Evolutionary conservation across 2,329 filamentous ascomycete genomes (phyloP), one percentile per base, ranked within the genome.

Genomic region (Cadophora sp.): DNA sequence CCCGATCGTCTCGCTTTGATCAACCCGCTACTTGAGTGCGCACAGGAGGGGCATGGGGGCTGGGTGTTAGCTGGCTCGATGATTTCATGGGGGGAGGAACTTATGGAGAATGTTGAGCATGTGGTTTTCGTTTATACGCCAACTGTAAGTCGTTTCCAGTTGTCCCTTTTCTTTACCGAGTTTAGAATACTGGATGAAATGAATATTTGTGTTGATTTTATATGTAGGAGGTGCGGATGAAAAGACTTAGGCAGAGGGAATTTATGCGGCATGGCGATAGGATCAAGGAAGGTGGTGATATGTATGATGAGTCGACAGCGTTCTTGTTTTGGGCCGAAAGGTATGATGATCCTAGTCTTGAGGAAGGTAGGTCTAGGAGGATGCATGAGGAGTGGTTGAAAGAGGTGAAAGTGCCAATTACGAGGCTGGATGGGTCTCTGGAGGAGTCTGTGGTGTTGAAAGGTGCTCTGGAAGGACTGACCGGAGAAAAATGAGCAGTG

Each of bases 51-150:
- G 56, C 55, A 64, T 61, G 65, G 61, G 22, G 65, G 65, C 20
- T 67, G 65, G 65, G n/a, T 67, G 9, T 50, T 67, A 56, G 61
- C 58, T 56, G 65, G 61, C 13, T 64, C 60, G 56, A 60, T 64
- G 65, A 39, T 30, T 41, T 18, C 55, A 51, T 67, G 65, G 65
- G 65, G 65, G 45, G 56, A 55, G 13, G 61, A 61, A 20, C n/a
- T 67, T 50, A 61, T 64, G 61, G 61, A 61, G 39, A 47, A 67
- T 60, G 61, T 67, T 27, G 65, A 64, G 18, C 65, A 67, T 67
- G 61, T 67, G 56, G 50, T 67, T n/a, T 64, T 61, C 30, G 36
- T 64, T 20, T 48, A 64, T 62, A 64, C 65, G 20, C 9, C 65
- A 55, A 61, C 61, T 41, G 58, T 60, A 5, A 48, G 58, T 50